Evolutionary conservation across 2,329 filamentous ascomycete genomes (phyloP).

Genomic region (Colletotrichum cuscutae): DNA sequence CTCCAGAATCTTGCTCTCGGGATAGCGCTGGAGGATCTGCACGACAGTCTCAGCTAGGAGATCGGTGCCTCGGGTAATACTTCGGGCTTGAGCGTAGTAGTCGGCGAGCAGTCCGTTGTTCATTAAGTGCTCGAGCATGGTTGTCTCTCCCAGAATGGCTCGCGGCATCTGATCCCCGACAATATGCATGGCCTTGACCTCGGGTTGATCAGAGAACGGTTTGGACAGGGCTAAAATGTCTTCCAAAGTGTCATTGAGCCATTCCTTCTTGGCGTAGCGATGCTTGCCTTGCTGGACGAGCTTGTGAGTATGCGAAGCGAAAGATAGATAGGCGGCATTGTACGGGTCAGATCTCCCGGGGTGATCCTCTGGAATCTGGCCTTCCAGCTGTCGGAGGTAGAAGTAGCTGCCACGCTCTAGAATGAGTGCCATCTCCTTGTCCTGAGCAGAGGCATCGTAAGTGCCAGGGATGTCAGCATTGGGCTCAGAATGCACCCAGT

Average conservation of each 20-base stretch:
- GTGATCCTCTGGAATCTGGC: background rate
- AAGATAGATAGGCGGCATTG: conserved; percentile 15
- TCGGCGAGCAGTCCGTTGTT: conserved; percentile 46
- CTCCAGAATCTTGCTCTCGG: conserved; percentile 31
- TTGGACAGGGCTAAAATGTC: background rate
- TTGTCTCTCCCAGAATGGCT: conserved; percentile 46
- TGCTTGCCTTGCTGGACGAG: conserved; percentile 36
- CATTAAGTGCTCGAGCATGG: conserved; percentile 49
- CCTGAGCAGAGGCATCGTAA: conserved; percentile 32
- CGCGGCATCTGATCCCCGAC: conserved; percentile 38
- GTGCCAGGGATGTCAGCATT: conserved; percentile 39
- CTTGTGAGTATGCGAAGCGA: conserved; percentile 37
- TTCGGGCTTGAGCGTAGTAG: conserved; percentile 44
- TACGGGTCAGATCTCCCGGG: background rate
- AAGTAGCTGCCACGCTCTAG: conserved; percentile 10
- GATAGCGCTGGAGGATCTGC: conserved; percentile 51
- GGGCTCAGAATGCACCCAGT: conserved; percentile 11
- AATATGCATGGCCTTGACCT: conserved; percentile 5
- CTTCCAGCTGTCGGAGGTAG: conserved; percentile 5
- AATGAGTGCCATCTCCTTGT: background rate
- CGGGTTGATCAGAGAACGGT: background rate
- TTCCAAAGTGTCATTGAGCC: conserved; percentile 9
- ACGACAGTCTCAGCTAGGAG: conserved; percentile 19
- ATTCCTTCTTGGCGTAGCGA: conserved; percentile 36
- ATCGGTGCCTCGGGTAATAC: background rate